Evolutionary conservation across 2,329 filamentous ascomycete genomes (phyloP), one percentile per base, ranked within the genome.

Genomic region (Fonsecaea erecta): DNA sequence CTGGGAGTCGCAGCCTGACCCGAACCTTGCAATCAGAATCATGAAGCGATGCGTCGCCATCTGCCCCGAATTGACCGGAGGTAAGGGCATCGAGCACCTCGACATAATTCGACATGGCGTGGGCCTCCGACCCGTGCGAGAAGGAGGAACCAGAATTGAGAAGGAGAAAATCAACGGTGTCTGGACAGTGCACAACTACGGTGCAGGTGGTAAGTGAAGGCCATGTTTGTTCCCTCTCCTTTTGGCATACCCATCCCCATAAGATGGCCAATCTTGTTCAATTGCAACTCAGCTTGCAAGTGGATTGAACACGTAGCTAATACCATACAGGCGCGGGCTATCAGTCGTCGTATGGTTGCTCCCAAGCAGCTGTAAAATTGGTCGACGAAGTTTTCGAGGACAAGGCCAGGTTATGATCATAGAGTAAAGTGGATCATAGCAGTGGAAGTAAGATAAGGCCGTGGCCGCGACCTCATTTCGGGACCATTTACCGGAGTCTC

Each of bases 71-170:
- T 80, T 94, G 68, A 86, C 86, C 1, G 80, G 79, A 66, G 86
- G 90, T 2, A 83, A 88, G 76, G 90, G 91, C 0, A 85, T 93
- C 28, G 86, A 92, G 74, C 88, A 84, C 21, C 76, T 97, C 67
- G 88, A 89, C 74, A 82, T 97, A 21, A 83, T 97, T 57, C 83
- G 92, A 18, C 93, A 97, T 75, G 90, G 88, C 3, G 93, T 96
- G 14, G 93, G 93, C 0, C 74, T 97, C 72, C 83, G 93, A 64
- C 93, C 93, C 4, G 86, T 89, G 74, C 82, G 93, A 58, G 83
- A 86, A 62, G 89, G 85, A 1, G 93, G 93, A 0, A 87, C 91
- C 21, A 84, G 93, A 63, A 80, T 96, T 14, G 92, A 96, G 77
- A 88, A 82, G 73, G 90, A 93, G 75, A 81, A 79, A 68, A 84